Evolutionary conservation across 371 early-diverging fungal genomes (phyloP).

Genomic region (Phascolomyces articulosus): DNA sequence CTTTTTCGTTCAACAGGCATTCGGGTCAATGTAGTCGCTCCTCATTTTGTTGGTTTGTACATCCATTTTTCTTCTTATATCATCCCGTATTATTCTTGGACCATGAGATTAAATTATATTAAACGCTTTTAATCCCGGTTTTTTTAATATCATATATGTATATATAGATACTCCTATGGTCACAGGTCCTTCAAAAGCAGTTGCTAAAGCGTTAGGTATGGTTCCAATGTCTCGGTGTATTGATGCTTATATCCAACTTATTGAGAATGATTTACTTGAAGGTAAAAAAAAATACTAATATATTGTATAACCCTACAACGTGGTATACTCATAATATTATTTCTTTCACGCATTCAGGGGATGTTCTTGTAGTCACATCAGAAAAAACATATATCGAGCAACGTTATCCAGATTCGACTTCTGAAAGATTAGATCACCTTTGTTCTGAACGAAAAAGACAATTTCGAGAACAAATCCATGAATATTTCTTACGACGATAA

Average conservation of each 20-base stretch:
- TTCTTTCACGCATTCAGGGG: too few species aligned
- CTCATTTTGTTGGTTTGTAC: slow-evolving; percentile 66
- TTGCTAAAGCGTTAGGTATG: slow-evolving; percentile 22
- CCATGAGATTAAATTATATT: too few species aligned
- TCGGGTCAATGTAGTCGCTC: slow-evolving; percentile 79
- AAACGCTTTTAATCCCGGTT: too few species aligned
- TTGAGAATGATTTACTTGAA: slow-evolving; percentile 29
- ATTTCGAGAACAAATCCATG: slow-evolving; percentile 5
- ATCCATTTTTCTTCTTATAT: too few species aligned
- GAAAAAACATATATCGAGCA: slow-evolving; percentile 20
- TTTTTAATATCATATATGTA: too few species aligned
- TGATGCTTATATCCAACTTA: slow-evolving; percentile 27
- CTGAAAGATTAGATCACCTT: slow-evolving; percentile 26
- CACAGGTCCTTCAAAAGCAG: slow-evolving; percentile 13
- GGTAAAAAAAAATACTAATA: slow-evolving; percentile 15
- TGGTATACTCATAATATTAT: background rate
- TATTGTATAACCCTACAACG: too few species aligned
- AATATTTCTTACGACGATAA: background rate
- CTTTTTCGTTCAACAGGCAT: slow-evolving; percentile 52
- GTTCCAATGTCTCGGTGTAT: slow-evolving; percentile 29
- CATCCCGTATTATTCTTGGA: background rate
- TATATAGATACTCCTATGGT: slow-evolving; percentile 41
- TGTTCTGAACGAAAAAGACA: slow-evolving; percentile 19
- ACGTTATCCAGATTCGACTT: slow-evolving; percentile 24
- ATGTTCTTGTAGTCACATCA: slow-evolving; percentile 26